Evolutionary conservation across 805 yeast genomes (phyloP), one percentile per base, ranked within the genome.

Genomic region (Myxozyma melibiosi): DNA sequence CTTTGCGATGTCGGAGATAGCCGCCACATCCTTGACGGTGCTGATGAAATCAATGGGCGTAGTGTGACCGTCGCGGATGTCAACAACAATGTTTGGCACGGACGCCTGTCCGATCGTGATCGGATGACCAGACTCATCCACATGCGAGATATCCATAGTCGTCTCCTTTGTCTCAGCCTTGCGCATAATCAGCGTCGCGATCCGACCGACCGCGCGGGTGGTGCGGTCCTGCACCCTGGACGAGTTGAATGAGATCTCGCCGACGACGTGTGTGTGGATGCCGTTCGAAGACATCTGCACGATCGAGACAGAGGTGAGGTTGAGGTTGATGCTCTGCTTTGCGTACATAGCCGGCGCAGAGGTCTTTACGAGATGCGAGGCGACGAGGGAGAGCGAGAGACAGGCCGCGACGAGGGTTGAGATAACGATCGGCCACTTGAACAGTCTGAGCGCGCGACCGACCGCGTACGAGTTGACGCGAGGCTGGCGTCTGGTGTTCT

Each of bases 61-160:
- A n/a, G 33, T 34, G 28, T 43, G 65, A 6, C 44, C 31, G 31
- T 61, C 65, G 18, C 63, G 53, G 5, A 61, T 18, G 33, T 61
- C 65, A 43, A 61, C 64, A 16, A 58, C 60, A 28, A 61, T 52
- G 24, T 42, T 51, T n/a, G 65, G 65, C 4, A 61, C 62, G 14
- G 62, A 38, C 20, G 63, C 63, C 20, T 51, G 52, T 6, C 63
- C 63, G 38, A 59, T 47, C 6, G 43, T 30, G 30, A 42, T 16
- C n/a, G 22, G 28, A 20, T 40, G 44, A 14, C 47, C 51, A 27
- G 40, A 20, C 22, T 42, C 62, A 16, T 41, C 55, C n/a, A 57
- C 61, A 14, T 49, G 57, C 11, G 63, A 55, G 33, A 59, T 59
- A 24, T 41, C 39, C 30, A 59, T 20, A n/a, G 20, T 24, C 7